Evolutionary conservation across 2,329 filamentous ascomycete species (phyloP), one percentile per base, ranked within the genome.

Genomic region (Alternaria brassicae): DNA sequence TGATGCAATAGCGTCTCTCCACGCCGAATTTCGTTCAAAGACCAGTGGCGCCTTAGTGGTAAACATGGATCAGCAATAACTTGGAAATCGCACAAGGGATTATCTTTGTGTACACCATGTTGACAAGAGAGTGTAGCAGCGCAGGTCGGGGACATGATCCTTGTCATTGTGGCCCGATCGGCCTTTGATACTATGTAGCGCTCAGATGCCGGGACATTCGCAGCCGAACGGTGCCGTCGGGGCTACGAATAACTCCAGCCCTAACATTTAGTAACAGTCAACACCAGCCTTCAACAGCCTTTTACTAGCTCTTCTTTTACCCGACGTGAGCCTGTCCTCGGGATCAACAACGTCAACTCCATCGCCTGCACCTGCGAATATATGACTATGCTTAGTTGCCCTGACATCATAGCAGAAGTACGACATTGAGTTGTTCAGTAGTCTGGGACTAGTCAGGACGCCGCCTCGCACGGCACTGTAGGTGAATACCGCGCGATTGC

Each of bases 1-100:
- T 80, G 56, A 15, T 76, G 42, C n/a, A 45, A 6, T 12, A 45
- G 25, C n/a, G 42, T 45, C n/a, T 45, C 42, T 3, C 78, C 79
- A 6, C 77, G 70, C n/a, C 72, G 57, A 17, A 81, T 78, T 1
- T 69, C 62, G 6, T 77, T 25, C 0, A 67, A 32, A 15, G 30
- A 30, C 62, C 59, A 65, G 42, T 15, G 25, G 25, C 52, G 56
- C 6, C 13, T 47, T 21, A 32, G 42, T 15, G 12, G 27, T 15
- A 19, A 47, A 19, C 42, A 47, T 47, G 27, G 9, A 19, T 47
- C 21, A 0, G 4, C 12, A 1, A 32, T 21, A 13, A 27, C 17
- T 21, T 9, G 27, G 1, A 23, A 0, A 47, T 7, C 27, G 13
- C 17, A 32, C 17, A 15, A 32, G 17, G 1, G 13, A 32, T 19